phyloP scores from a whole-genome alignment of 345 rosid genomes.

The Microcos paniculata region DNA sequence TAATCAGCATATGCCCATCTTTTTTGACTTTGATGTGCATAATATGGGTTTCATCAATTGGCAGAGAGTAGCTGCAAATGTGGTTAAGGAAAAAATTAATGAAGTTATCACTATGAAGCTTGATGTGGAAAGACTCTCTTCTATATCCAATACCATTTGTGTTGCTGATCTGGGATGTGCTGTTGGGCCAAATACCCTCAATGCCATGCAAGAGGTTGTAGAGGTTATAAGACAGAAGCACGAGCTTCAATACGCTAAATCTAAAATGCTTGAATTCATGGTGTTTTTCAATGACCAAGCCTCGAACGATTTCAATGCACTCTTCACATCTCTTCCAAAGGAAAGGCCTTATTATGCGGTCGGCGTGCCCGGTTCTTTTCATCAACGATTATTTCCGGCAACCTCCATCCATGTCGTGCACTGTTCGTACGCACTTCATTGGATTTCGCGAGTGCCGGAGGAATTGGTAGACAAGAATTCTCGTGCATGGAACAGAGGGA shows the following conservation, averaged over 20 bases:
- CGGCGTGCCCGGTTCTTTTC: conserved; percentile 21
- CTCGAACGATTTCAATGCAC: background rate
- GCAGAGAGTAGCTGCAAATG: conserved; percentile 42
- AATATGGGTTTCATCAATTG: background rate
- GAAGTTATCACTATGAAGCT: conserved; percentile 15
- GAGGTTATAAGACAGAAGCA: conserved; percentile 16
- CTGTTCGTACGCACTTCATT: background rate
- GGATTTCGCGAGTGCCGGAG: background rate
- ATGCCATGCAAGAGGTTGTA: conserved; percentile 23
- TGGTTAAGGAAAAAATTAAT: conserved; percentile 35
- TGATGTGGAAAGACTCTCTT: conserved; percentile 7
- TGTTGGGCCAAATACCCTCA: conserved; percentile 33
- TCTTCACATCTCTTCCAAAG: background rate
- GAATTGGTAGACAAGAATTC: background rate
- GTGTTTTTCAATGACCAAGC: conserved; percentile 1
- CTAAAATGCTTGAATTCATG: conserved; percentile 43
- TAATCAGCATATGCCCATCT: no score
- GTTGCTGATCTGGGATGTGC: conserved; percentile 42
- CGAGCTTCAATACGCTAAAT: no score
- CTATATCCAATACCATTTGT: conserved; percentile 9
- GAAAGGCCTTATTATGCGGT: conserved; percentile 14
- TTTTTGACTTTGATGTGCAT: background rate
- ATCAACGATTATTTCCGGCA: conserved; percentile 8
- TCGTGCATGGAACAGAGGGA: conserved; percentile 15
- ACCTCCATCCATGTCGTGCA: background rate